Base-by-base conservation (phyloP, 2,329 filamentous ascomycete species). In the Beauveria brongniartii region DNA sequence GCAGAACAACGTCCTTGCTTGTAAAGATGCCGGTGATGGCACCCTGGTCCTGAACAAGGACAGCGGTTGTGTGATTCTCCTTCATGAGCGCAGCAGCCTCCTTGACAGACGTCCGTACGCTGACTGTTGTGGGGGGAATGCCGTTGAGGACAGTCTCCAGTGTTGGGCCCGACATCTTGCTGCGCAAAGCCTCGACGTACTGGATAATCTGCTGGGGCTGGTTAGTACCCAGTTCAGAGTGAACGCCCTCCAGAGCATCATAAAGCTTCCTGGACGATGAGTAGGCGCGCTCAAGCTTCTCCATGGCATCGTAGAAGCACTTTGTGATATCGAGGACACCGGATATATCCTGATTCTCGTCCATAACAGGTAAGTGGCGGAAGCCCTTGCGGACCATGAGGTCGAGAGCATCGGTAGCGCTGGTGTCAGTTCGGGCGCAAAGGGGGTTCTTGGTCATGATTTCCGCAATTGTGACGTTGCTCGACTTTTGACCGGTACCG, bases 371-470 rank as follows among this genome's bases (percentile, higher is more conserved):
- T 71, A 99, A 76, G 79, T 99, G 94, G 68, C 94, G 87, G 81
- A 99, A 99, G 20, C 94, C 61, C 59, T 66, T 57, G 61, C 64
- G 43, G 57, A 66, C 54, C 64, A 65, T 60, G 52, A 64, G 59
- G 28, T 67, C 37, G 62, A 64, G 56, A 51, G 62, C 28, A 64
- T 65, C 44, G 48, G 94, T 99, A 41, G 94, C 94, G 75, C 93
- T 97, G 40, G 94, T 99, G 72, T 99, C 94, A 62, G 94, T 99
- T 73, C 94, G 87, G 59, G 94, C 94, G 74, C 94, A 99, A 18
- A 99, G 85, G 12, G 94, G 94, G 78, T 99, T 99, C 82, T 97
- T 97, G 72, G 94, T 99, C 94, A 99, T 99, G 75, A 99, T 99
- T 72, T 97, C 92, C 67, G 92, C 90, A 72, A 99, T 97, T 24